Evolutionary conservation across 306 rosid species (phyloP).

Genomic region (Styphnolobium japonicum): DNA sequence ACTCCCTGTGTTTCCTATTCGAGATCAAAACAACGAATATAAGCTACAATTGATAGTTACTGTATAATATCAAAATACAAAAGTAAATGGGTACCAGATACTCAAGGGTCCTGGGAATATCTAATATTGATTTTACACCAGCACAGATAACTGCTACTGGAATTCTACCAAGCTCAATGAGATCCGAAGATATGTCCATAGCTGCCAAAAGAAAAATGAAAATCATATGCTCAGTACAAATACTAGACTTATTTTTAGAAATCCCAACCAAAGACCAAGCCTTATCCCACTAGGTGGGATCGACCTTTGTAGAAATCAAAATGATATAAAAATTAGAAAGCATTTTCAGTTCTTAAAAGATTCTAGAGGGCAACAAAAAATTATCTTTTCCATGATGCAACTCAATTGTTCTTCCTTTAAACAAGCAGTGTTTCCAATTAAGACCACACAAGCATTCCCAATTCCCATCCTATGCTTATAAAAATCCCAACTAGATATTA

Average conservation of each 20-base stretch:
- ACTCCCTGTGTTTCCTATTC: slow-evolving; percentile 91
- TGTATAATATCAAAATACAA: slow-evolving; percentile 30
- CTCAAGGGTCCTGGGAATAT: slow-evolving; percentile 88
- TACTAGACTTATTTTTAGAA: neutral
- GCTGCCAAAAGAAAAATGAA: slow-evolving; percentile 48
- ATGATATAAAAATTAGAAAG: neutral
- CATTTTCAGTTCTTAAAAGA: neutral
- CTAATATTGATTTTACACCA: slow-evolving; percentile 91
- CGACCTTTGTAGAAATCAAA: slow-evolving; percentile 33
- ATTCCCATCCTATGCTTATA: neutral
- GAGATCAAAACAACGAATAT: neutral
- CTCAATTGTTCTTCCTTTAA: slow-evolving; percentile 4
- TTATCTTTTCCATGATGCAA: neutral
- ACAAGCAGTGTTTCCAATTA: neutral
- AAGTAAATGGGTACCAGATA: slow-evolving; percentile 57
- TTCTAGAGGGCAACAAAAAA: slow-evolving; percentile 3
- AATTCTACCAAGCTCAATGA: slow-evolving; percentile 92
- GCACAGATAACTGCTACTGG: slow-evolving; percentile 80
- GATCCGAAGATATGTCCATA: slow-evolving; percentile 93
- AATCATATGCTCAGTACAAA: slow-evolving; percentile 12
- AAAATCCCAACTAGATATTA: neutral
- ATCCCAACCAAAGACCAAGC: no score
- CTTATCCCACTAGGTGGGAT: slow-evolving; percentile 28
- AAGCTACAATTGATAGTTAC: neutral
- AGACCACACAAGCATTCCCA: slow-evolving; percentile 9